Evolutionary conservation across 139 green algal genomes (phyloP), one percentile per base, ranked within the genome.

Genomic region (Chlamydomonas urium): DNA sequence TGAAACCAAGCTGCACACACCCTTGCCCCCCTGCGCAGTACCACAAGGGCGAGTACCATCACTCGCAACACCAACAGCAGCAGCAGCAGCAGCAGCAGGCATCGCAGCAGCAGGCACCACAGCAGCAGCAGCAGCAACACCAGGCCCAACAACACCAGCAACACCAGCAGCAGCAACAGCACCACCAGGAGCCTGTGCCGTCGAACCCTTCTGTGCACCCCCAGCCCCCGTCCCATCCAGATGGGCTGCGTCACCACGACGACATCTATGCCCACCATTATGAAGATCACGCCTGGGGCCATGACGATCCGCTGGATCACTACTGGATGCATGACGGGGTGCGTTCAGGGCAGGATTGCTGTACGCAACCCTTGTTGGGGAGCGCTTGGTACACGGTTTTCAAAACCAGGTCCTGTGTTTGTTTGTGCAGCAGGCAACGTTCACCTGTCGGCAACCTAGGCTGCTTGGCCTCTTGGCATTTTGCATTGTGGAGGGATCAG

Each of bases 281-380:
- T 26, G 53, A 33, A 26, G 53, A 63, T 6, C 6, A 63, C 26
- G 6, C 6, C 17, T 32, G 14, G 10, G 10, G 53, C 6, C 21
- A 33, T 26, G 53, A 63, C 17, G 53, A 63, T 26, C 53, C 53
- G 10, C 10, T 63, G 53, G 53, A 63, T 21, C 53, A 63, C 26
- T 63, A 63, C 53, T 63, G 53, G 53, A 63, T 33, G 53, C 53
- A 63, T 63, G 53, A 63, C 53, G 53, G 53, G 53, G 53, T 63
- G 53, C 21, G 53, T n/a, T n/a, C n/a, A n/a, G n/a, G n/a, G n/a
- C n/a, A n/a, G n/a, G n/a, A n/a, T n/a, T n/a, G n/a, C n/a, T n/a
- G n/a, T n/a, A n/a, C n/a, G n/a, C n/a, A n/a, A n/a, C n/a, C n/a
- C n/a, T n/a, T n/a, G n/a, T n/a, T n/a, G n/a, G n/a, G n/a, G n/a